These are phyloP conservation scores for Lodderomyces theae DNA, from an alignment of 1,139 yeast species.

Conservation along the genomic window DNA sequence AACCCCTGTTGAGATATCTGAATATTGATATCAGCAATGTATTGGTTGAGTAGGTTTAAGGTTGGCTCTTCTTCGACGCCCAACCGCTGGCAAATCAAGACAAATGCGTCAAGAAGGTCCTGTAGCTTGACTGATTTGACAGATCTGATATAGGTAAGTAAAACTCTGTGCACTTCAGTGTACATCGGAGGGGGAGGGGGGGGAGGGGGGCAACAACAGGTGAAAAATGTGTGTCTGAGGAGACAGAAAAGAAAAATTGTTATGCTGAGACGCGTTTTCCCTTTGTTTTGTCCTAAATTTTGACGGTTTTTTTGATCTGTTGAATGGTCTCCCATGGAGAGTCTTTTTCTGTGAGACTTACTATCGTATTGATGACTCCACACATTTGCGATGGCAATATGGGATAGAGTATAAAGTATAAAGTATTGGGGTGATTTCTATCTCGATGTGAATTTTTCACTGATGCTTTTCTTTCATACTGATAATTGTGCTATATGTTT, in stretches of 20 bases:
- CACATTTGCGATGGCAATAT: background rate
- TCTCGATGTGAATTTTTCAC: background rate
- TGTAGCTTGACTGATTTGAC: conserved; percentile 21
- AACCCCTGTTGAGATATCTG: conserved; percentile 42
- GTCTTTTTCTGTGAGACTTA: background rate
- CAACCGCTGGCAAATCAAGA: conserved; percentile 13
- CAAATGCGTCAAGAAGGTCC: conserved; percentile 17
- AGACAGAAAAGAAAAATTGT: background rate
- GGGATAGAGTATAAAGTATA: background rate
- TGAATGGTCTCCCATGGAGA: no score
- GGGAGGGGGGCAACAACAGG: no score
- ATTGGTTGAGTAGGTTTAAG: conserved; percentile 18
- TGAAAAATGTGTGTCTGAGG: no score
- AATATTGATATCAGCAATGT: conserved; percentile 38
- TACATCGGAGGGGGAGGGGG: conserved; percentile 5
- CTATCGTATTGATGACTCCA: background rate
- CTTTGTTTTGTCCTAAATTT: background rate
- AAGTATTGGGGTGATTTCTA: background rate
- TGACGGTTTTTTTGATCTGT: conserved; percentile 3
- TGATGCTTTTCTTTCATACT: background rate
- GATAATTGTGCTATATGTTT: background rate
- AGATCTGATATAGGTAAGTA: conserved; percentile 46
- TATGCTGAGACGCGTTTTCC: background rate
- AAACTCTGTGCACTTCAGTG: conserved; percentile 37
- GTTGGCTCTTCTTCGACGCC: conserved; percentile 6